A percentile compares a stretch with the other conserved stretches of the same genome.
These are phyloP conservation scores for Paxillus involutus DNA, from an alignment of 768 basidiomycete genomes.

Conservation along the genomic window DNA sequence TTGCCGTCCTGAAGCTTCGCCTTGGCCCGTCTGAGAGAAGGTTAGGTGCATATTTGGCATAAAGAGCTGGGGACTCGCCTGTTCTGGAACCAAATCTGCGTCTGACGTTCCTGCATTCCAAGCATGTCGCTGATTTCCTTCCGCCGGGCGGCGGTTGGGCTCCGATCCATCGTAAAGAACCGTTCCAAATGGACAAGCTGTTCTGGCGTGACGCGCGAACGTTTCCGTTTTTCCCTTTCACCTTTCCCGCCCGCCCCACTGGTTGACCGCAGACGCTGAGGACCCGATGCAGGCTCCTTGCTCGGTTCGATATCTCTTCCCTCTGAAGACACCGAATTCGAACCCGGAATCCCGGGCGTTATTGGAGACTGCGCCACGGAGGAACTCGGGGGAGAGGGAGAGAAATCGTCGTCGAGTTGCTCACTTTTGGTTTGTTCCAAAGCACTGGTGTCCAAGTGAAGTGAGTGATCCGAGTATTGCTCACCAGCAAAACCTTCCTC, in stretches of 20 bases:
- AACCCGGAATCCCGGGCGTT: conserved; percentile 17
- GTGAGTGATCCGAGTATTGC: conserved; percentile 20
- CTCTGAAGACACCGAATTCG: conserved; percentile 26
- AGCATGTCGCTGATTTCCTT: conserved; percentile 72
- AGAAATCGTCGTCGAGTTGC: conserved; percentile 13
- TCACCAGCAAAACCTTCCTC: conserved; percentile 17
- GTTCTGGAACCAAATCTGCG: conserved; percentile 91
- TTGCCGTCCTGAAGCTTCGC: conserved; percentile 71
- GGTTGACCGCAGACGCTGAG: conserved; percentile 35
- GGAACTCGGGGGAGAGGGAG: conserved; percentile 28
- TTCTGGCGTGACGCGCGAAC: conserved; percentile 76
- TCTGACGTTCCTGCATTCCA: conserved; percentile 85
- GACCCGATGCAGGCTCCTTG: conserved; percentile 35
- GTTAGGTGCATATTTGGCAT: background rate
- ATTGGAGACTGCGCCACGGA: conserved; percentile 30
- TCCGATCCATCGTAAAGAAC: conserved; percentile 66
- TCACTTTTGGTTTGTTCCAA: conserved; percentile 14
- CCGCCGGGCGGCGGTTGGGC: conserved; percentile 68
- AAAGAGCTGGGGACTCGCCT: conserved; percentile 36
- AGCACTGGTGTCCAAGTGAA: conserved; percentile 23
- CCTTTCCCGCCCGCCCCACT: conserved; percentile 26
- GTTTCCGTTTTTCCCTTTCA: conserved; percentile 64
- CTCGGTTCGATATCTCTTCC: conserved; percentile 29
- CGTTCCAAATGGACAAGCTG: conserved; percentile 77
- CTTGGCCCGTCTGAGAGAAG: conserved; percentile 67